phyloP scores from a whole-genome alignment of 2,329 filamentous ascomycete genomes.

The Curvularia verruculosa region DNA sequence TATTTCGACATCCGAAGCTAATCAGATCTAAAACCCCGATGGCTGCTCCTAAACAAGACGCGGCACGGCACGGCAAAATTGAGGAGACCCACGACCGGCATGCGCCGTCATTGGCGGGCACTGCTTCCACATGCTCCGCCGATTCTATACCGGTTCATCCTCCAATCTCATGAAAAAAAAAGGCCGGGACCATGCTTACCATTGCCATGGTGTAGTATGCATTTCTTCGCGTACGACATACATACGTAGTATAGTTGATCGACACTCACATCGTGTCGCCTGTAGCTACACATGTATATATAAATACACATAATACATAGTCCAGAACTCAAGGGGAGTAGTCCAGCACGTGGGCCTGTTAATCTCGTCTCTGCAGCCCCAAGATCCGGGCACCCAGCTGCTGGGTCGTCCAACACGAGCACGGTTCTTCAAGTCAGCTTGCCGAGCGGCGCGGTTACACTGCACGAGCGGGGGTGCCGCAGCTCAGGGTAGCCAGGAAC shows the following conservation, averaged over 20 bases:
- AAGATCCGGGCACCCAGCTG: conserved; percentile 9
- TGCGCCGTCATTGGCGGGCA: neutral
- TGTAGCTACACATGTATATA: no score
- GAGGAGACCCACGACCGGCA: neutral
- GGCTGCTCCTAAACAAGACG: neutral
- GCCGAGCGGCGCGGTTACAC: neutral
- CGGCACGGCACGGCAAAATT: conserved; percentile 5
- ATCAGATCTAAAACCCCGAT: conserved; percentile 3
- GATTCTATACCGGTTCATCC: neutral
- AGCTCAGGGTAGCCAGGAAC: neutral
- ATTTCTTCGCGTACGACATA: neutral
- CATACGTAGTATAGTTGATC: no score
- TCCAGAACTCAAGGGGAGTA: neutral
- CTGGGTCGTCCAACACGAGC: neutral
- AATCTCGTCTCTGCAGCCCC: neutral
- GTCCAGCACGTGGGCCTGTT: neutral
- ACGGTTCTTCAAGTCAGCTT: neutral
- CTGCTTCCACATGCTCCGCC: neutral
- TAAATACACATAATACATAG: no score
- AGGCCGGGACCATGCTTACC: neutral
- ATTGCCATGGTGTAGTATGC: neutral
- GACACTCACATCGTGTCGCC: neutral
- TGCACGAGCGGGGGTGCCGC: neutral
- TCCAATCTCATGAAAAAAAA: neutral
- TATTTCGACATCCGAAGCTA: neutral